Percentiles rank a stretch among this genome's conserved stretches.
phyloP scores from a whole-genome alignment of 306 rosid species.

The Malus sieversii region DNA sequence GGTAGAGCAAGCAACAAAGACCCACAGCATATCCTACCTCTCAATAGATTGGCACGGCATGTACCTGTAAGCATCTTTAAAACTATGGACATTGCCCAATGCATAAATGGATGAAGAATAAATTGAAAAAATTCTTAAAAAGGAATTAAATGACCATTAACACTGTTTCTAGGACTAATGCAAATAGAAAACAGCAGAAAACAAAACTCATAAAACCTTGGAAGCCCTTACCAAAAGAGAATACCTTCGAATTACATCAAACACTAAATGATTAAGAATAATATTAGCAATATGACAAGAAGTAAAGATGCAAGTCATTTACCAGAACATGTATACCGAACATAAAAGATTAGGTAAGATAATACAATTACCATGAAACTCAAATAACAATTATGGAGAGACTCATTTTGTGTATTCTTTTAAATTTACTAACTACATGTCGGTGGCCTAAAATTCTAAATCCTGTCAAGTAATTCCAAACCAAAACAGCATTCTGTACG shows the following conservation, averaged over 20 bases:
- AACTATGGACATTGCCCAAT: slow-evolving; percentile 46
- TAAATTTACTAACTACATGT: not conserved
- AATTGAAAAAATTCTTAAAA: slow-evolving; percentile 16
- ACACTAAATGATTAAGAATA: slow-evolving; percentile 10
- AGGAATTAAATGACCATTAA: slow-evolving; percentile 11
- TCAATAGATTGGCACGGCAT: slow-evolving; percentile 68
- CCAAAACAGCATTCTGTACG: not conserved
- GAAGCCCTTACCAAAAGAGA: slow-evolving; percentile 24
- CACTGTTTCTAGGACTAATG: slow-evolving; percentile 9
- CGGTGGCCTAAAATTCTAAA: slow-evolving; percentile 13
- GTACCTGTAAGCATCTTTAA: slow-evolving; percentile 88
- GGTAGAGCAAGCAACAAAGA: slow-evolving; percentile 78
- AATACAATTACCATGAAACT: not conserved
- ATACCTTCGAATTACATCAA: slow-evolving; percentile 20
- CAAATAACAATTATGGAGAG: not conserved
- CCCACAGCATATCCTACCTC: slow-evolving; percentile 81
- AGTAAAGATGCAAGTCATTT: slow-evolving; percentile 12
- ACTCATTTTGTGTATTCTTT: not conserved
- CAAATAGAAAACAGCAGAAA: slow-evolving; percentile 14
- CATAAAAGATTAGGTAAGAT: slow-evolving; percentile 6
- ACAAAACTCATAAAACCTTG: slow-evolving; percentile 25
- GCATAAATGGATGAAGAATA: slow-evolving; percentile 30
- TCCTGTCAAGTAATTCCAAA: slow-evolving; percentile 4
- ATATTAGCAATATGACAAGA: slow-evolving; percentile 13
- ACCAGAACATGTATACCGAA: not conserved